Evolutionary conservation across 768 basidiomycete genomes (phyloP).

Genomic region (Trametes sanguinea): DNA sequence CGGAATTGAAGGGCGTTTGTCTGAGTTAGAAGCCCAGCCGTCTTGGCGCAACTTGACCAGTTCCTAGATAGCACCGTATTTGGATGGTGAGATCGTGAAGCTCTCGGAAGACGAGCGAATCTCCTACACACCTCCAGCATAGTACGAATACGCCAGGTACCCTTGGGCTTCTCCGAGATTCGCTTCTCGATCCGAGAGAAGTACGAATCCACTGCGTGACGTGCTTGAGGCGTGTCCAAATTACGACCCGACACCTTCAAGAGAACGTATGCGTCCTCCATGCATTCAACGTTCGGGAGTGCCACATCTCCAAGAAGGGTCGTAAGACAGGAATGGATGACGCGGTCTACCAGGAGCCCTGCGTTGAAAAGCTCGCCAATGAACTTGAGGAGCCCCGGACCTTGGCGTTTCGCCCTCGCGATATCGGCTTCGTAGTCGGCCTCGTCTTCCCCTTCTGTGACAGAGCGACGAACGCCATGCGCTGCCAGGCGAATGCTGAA

Average conservation of each 20-base stretch:
- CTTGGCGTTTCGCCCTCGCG: conserved; percentile 94
- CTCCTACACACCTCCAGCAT: neutral
- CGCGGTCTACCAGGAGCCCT: conserved; percentile 93
- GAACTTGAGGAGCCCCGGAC: conserved; percentile 95
- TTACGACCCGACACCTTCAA: conserved; percentile 82
- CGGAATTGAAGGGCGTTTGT: too few relatives aligned
- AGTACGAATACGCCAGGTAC: neutral
- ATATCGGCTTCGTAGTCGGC: conserved; percentile 78
- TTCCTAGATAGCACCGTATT: neutral
- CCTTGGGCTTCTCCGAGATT: conserved; percentile 24
- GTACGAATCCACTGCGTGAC: conserved; percentile 17
- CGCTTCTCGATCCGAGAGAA: neutral
- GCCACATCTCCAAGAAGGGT: conserved; percentile 89
- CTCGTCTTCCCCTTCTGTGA: conserved; percentile 53
- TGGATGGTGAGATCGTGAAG: neutral
- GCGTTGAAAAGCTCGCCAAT: conserved; percentile 98
- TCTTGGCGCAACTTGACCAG: neutral
- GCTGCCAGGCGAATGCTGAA: conserved; percentile 91
- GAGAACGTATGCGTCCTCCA: conserved; percentile 93
- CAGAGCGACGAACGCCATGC: neutral
- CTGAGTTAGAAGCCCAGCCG: too few relatives aligned
- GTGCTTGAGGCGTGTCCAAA: conserved; percentile 80
- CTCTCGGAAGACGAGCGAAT: neutral
- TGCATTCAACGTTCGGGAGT: conserved; percentile 95
- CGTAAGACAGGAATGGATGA: conserved; percentile 98